Evolutionary conservation across 1,139 yeast species (phyloP).

Genomic region (Hansenula sp.): DNA sequence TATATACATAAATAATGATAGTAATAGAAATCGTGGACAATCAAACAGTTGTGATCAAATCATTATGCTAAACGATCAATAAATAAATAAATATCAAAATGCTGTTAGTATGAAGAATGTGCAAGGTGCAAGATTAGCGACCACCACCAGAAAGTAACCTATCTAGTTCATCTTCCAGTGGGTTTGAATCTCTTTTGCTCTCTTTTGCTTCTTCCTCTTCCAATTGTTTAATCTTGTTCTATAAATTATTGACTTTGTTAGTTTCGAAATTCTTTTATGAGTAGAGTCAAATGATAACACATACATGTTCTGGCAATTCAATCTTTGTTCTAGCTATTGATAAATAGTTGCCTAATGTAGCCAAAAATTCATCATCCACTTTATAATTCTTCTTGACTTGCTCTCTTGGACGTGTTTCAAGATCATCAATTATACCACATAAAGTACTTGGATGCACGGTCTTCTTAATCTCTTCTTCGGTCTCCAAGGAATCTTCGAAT

Average conservation of each 20-base stretch:
- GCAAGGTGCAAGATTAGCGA: too few species aligned
- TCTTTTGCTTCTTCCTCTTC: too few species aligned
- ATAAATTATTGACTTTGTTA: neutral
- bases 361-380: slow-evolving; percentile 2
- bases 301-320: neutral
- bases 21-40: too few species aligned
- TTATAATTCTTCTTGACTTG: slow-evolving; percentile 12
- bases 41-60: too few species aligned
- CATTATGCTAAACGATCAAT: too few species aligned
- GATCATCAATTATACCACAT: slow-evolving; percentile 16
- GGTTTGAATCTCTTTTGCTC: too few species aligned
- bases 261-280: neutral
- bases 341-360: neutral
- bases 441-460: slow-evolving; percentile 15
- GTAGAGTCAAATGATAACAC: neutral
- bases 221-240: neutral
- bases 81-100: too few species aligned
- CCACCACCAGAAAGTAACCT: too few species aligned
- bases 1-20: too few species aligned
- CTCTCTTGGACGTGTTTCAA: slow-evolving; percentile 10
- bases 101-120: too few species aligned
- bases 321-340: neutral
- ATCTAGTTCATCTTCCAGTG: too few species aligned
- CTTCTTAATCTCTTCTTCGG: neutral
- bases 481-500: slow-evolving; percentile 3